Percentiles rank a stretch among this genome's conserved stretches.
Conservation (phyloP, 2,329 filamentous ascomycete species). For the Trichoderma atrobrunneum region DNA sequence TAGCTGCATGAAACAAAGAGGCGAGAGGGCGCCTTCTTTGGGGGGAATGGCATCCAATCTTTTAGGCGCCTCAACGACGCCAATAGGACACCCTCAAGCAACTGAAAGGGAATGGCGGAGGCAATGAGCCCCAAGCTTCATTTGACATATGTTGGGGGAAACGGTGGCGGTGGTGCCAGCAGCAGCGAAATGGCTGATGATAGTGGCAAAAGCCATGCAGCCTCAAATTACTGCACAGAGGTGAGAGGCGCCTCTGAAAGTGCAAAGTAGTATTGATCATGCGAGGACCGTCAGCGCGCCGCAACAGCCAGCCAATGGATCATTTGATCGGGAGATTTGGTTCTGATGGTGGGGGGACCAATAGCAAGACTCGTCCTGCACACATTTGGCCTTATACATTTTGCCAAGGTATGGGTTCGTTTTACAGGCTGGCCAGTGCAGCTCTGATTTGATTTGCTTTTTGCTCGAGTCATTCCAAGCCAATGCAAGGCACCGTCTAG, state of each 20-base stretch:
- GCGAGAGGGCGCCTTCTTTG: not conserved
- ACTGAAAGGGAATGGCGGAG: not conserved
- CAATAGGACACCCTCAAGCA: not conserved
- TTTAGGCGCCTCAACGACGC: not conserved
- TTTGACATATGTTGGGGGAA: not conserved
- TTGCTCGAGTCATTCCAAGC: not conserved
- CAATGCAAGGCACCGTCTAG: constrained; percentile 12
- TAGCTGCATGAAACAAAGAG: constrained; percentile 13
- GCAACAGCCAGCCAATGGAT: not conserved
- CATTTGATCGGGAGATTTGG: not conserved
- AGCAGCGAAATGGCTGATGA: not conserved
- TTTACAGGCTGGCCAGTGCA: constrained; percentile 13
- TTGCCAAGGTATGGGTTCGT: not conserved
- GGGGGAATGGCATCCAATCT: not conserved
- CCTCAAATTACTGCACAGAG: not conserved
- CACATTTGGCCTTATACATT: not conserved
- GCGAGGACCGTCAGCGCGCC: not conserved
- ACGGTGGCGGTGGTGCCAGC: not conserved
- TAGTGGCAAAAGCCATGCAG: not conserved
- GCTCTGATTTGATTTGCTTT: not conserved
- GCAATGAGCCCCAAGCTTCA: not conserved
- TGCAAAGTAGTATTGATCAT: not conserved
- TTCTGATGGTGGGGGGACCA: not conserved
- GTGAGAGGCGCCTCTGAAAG: not conserved
- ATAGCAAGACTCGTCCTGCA: not conserved